phyloP scores from a whole-genome alignment of 768 basidiomycete genomes.

The Hemileccinum rubropunctum region DNA sequence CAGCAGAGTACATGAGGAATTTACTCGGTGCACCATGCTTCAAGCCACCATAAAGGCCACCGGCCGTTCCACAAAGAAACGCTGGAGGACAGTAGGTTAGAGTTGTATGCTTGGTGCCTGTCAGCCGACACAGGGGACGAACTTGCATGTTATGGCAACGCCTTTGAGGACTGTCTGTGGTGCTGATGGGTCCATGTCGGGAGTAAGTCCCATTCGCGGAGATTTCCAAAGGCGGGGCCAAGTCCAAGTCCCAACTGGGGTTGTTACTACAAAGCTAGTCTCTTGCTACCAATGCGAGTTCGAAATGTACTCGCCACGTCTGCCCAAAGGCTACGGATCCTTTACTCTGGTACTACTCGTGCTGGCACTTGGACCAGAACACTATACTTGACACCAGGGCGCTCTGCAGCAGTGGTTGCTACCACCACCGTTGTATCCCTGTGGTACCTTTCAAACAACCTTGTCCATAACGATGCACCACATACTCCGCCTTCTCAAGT shows the following conservation, averaged over 20 bases:
- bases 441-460: conserved; percentile 37
- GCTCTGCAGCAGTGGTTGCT: conserved; percentile 17
- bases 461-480: conserved; percentile 36
- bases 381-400: not conserved
- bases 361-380: conserved; percentile 1
- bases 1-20: conserved; percentile 56
- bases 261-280: not conserved
- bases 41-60: conserved; percentile 45
- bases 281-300: conserved; percentile 9
- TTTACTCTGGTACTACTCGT: conserved; percentile 9
- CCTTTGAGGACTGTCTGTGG: conserved; percentile 51
- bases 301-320: conserved; percentile 3
- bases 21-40: conserved; percentile 46
- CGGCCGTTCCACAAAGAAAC: conserved; percentile 46
- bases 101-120: conserved; percentile 12
- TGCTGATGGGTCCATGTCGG: conserved; percentile 30
- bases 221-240: not conserved
- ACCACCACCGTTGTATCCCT: conserved; percentile 30
- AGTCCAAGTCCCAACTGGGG: not conserved
- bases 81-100: conserved; percentile 45
- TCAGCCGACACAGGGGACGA: conserved; percentile 40
- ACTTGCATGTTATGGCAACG: conserved; percentile 75
- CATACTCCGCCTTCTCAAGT: not conserved
- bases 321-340: not conserved
- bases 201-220: not conserved